Conservation (phyloP, 2,329 filamentous ascomycete species). For the Venturia aucupariae region DNA sequence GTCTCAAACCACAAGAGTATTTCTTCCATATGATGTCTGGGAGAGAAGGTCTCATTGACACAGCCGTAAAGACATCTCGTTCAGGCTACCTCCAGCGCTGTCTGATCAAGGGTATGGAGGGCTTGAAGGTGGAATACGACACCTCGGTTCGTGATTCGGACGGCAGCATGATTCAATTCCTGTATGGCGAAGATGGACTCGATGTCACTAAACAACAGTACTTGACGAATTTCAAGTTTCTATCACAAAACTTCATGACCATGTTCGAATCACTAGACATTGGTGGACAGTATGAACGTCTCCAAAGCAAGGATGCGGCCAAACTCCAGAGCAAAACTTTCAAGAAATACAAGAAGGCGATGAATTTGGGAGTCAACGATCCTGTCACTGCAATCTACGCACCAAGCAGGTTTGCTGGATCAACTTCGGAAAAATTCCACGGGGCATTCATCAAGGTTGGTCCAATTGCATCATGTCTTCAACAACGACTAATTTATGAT, state of each 20-base stretch:
- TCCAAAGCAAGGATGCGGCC: slow-evolving; percentile 58
- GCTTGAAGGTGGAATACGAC: slow-evolving; percentile 84
- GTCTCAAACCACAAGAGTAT: slow-evolving; percentile 93
- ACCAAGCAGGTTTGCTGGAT: slow-evolving; percentile 70
- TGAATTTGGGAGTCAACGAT: slow-evolving; percentile 46
- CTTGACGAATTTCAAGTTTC: slow-evolving; percentile 79
- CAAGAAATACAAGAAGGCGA: slow-evolving; percentile 4
- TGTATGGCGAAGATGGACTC: slow-evolving; percentile 93
- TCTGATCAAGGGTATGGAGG: slow-evolving; percentile 98
- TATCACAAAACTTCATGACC: slow-evolving; percentile 63
- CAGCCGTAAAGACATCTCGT: slow-evolving; percentile 93
- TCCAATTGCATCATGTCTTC: slow-evolving; percentile 3
- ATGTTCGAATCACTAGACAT: slow-evolving; percentile 34
- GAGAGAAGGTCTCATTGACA: slow-evolving; percentile 96
- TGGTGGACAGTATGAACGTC: slow-evolving; percentile 37
- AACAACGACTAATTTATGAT: slow-evolving; percentile 15
- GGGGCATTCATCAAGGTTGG: slow-evolving; percentile 53
- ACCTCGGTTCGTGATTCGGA: slow-evolving; percentile 90
- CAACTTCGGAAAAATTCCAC: slow-evolving; percentile 82
- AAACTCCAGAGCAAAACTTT: slow-evolving; percentile 46
- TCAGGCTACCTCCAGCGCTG: slow-evolving; percentile 95
- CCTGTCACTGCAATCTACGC: slow-evolving; percentile 65
- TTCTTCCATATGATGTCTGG: slow-evolving; percentile 99
- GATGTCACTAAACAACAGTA: slow-evolving; percentile 94
- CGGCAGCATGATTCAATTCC: slow-evolving; percentile 84